These are phyloP conservation scores for Nymphaea thermarum DNA, from an alignment of 164 flowering plant genomes.

Conservation along the genomic window DNA sequence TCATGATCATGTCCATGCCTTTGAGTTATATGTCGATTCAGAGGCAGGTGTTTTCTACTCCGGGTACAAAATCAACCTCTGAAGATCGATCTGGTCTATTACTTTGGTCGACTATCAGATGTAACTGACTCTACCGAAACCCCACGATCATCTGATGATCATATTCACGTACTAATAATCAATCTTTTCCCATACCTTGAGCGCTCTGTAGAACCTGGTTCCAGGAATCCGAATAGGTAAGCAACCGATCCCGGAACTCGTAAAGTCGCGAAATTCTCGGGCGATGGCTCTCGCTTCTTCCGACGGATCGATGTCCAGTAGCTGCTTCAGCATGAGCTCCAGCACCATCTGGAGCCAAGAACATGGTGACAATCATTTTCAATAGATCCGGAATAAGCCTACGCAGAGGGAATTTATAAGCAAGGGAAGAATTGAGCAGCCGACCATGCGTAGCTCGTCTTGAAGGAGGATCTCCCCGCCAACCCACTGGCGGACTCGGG, in stretches of 20 bases:
- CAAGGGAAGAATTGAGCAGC: neutral
- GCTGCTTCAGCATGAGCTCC: constrained; percentile 1
- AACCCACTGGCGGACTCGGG: neutral
- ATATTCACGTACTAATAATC: too few relatives aligned
- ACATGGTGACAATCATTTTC: neutral
- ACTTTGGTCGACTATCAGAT: too few relatives aligned
- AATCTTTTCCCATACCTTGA: neutral
- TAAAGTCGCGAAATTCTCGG: neutral
- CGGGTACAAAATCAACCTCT: too few relatives aligned
- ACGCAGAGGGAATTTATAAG: neutral
- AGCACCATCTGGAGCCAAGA: neutral
- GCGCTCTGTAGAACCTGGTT: neutral
- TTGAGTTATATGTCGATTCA: too few relatives aligned
- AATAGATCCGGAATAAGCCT: neutral
- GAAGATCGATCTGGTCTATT: too few relatives aligned
- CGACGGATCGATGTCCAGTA: neutral
- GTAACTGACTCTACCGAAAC: too few relatives aligned
- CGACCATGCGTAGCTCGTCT: neutral
- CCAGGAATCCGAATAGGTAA: neutral
- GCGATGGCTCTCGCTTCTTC: neutral
- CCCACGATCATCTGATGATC: too few relatives aligned
- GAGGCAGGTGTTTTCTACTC: too few relatives aligned
- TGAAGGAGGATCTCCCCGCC: neutral
- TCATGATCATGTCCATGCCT: too few relatives aligned
- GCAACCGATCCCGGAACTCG: neutral